Percentiles rank a stretch among this genome's conserved stretches.
phyloP scores from a whole-genome alignment of 2,329 filamentous ascomycete genomes.

The Septoria petroselini region DNA sequence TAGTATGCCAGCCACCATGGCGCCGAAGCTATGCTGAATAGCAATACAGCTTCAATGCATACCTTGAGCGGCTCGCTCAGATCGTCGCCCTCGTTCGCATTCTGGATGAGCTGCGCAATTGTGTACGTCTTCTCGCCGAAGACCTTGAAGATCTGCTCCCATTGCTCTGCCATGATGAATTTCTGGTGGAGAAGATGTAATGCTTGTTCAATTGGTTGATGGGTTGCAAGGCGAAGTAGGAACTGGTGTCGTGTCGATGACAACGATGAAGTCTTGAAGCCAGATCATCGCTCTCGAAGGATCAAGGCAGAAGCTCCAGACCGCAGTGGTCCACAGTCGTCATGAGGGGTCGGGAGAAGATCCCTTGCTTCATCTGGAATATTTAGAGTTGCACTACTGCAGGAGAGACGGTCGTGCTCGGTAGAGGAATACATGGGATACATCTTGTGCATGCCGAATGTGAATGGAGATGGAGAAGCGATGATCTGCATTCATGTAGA shows the following conservation, averaged over 20 bases:
- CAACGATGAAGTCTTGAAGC: background rate
- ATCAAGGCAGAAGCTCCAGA: constrained; percentile 1
- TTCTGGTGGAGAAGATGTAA: background rate
- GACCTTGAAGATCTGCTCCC: constrained; percentile 27
- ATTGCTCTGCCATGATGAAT: constrained; percentile 24
- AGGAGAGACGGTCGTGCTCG: background rate
- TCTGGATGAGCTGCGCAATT: constrained; percentile 23
- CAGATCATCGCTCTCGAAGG: constrained; percentile 1
- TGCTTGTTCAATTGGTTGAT: background rate
- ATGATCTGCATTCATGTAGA: too few species aligned
- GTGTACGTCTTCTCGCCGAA: constrained; percentile 25
- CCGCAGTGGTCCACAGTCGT: constrained; percentile 4
- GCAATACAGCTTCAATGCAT: background rate
- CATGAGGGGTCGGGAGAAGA: constrained; percentile 9
- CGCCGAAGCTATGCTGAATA: background rate
- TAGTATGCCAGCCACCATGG: background rate
- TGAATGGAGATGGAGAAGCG: too few species aligned
- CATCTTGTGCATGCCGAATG: too few species aligned
- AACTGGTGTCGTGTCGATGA: background rate
- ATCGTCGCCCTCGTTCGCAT: constrained; percentile 26
- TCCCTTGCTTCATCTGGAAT: constrained; percentile 2
- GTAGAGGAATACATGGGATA: too few species aligned
- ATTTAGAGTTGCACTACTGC: constrained; percentile 6
- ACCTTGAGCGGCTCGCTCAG: constrained; percentile 20
- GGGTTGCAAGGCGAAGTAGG: background rate